These are phyloP conservation scores for Pyrenophora teres DNA, from an alignment of 2,329 filamentous ascomycete species.

Conservation along the genomic window DNA sequence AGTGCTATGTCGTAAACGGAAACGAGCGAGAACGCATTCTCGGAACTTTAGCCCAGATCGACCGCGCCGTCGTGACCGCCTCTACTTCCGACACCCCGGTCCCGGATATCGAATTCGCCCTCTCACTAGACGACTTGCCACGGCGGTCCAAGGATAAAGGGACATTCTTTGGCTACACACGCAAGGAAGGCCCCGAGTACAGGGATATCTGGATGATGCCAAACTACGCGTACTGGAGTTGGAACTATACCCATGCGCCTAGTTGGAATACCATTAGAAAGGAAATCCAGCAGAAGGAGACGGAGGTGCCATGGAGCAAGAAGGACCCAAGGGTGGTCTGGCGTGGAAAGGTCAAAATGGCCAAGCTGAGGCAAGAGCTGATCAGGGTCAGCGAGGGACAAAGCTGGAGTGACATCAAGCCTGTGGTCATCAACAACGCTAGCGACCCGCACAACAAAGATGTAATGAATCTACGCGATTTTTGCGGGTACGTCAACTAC, in stretches of 20 bases:
- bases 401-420: conserved; percentile 41
- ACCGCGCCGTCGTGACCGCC: conserved; percentile 35
- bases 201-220: conserved; percentile 44
- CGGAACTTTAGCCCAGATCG: conserved; percentile 41
- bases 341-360: conserved; percentile 44
- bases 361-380: conserved; percentile 34
- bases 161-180: conserved; percentile 39
- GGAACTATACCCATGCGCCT: conserved; percentile 44
- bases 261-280: conserved; percentile 42
- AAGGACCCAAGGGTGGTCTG: conserved; percentile 40
- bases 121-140: conserved; percentile 41
- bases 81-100: conserved; percentile 33
- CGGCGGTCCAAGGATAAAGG: conserved; percentile 34
- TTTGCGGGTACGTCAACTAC: conserved; percentile 33
- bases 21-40: conserved; percentile 44
- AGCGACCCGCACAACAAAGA: conserved; percentile 38
- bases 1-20: conserved; percentile 41
- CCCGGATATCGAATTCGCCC: conserved; percentile 40
- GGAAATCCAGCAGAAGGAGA: conserved; percentile 33
- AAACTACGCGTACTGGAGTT: conserved; percentile 44
- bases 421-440: conserved; percentile 42
- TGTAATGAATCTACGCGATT: conserved; percentile 41
- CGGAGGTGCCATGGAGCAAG: conserved; percentile 30
- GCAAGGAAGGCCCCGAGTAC: conserved; percentile 34
- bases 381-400: conserved; percentile 37